Percentiles rank a stretch among this genome's conserved stretches.
These are phyloP conservation scores for Pyrenochaeta sp. DNA, from an alignment of 2,329 filamentous ascomycete genomes.

Conservation along the genomic window DNA sequence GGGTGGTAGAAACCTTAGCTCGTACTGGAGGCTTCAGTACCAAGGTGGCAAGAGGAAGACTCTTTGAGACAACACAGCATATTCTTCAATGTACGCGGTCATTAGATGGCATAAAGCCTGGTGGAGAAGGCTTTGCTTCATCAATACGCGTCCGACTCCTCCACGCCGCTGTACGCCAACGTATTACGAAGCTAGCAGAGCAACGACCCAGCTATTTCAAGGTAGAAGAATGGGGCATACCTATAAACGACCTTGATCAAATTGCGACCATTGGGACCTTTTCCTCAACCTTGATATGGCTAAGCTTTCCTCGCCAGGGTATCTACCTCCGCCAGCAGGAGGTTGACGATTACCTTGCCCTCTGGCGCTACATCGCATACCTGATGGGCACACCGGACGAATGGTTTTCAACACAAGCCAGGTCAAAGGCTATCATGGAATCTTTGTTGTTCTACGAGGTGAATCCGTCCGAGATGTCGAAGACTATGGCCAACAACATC, in stretches of 20 bases:
- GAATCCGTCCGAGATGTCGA: slow-evolving; percentile 68
- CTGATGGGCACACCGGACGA: slow-evolving; percentile 73
- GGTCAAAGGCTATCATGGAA: slow-evolving; percentile 72
- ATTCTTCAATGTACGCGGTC: slow-evolving; percentile 75
- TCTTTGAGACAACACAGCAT: slow-evolving; percentile 79
- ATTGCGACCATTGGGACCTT: slow-evolving; percentile 77
- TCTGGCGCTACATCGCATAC: slow-evolving; percentile 79
- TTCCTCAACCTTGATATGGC: slow-evolving; percentile 71
- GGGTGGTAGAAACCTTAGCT: slow-evolving; percentile 77
- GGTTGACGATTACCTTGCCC: slow-evolving; percentile 72
- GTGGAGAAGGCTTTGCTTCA: slow-evolving; percentile 70
- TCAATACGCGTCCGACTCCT: slow-evolving; percentile 74
- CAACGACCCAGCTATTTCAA: slow-evolving; percentile 69
- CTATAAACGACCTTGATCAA: slow-evolving; percentile 79
- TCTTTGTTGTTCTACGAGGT: slow-evolving; percentile 72
- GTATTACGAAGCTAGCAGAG: slow-evolving; percentile 68
- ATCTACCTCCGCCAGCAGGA: slow-evolving; percentile 71
- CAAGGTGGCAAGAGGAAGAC: slow-evolving; percentile 70
- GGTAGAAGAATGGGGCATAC: slow-evolving; percentile 66
- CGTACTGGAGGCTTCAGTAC: slow-evolving; percentile 78
- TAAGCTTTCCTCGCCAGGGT: slow-evolving; percentile 76
- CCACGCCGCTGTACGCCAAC: slow-evolving; percentile 71
- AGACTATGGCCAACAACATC: slow-evolving; percentile 77
- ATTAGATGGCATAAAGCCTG: slow-evolving; percentile 71
- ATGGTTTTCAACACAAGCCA: slow-evolving; percentile 64